These are phyloP conservation scores for Amaranthus tricolor DNA, from an alignment of 179 eudicot species.

Conservation along the genomic window DNA sequence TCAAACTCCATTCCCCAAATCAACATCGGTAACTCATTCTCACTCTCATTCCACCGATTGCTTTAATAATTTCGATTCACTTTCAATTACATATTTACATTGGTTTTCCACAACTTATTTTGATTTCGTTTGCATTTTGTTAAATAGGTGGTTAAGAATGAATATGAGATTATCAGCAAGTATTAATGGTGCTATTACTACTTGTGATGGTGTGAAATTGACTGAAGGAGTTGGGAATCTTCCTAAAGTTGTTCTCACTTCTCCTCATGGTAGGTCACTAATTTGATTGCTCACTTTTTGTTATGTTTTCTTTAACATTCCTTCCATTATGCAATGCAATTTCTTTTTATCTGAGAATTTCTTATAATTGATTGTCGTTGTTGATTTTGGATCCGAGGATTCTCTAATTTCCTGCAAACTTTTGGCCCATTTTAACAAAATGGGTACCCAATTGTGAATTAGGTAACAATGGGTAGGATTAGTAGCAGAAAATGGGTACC, in stretches of 20 bases:
- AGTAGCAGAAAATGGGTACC: no score
- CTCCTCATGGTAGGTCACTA: slow-evolving; percentile 70
- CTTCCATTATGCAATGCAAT: background rate
- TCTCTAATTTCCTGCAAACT: no score
- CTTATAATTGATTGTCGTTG: no score
- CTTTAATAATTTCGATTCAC: background rate
- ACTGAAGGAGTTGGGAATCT: slow-evolving; percentile 67
- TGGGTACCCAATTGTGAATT: no score
- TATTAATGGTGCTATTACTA: slow-evolving; percentile 30
- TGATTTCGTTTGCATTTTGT: background rate
- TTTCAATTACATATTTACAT: background rate
- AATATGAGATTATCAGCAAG: slow-evolving; percentile 50
- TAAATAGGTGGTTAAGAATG: slow-evolving; percentile 22
- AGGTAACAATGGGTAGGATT: no score
- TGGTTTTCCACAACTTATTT: background rate
- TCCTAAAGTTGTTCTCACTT: slow-evolving; percentile 73
- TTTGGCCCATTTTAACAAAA: no score
- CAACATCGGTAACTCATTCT: slow-evolving; percentile 36
- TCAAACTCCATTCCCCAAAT: slow-evolving; percentile 34
- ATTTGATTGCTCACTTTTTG: background rate
- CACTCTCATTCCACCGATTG: slow-evolving; percentile 1
- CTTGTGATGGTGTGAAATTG: slow-evolving; percentile 46
- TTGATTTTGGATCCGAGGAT: no score
- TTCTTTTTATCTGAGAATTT: no score
- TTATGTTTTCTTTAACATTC: background rate